Conservation (phyloP, 768 basidiomycete genomes). For the Trametes cingulata region DNA sequence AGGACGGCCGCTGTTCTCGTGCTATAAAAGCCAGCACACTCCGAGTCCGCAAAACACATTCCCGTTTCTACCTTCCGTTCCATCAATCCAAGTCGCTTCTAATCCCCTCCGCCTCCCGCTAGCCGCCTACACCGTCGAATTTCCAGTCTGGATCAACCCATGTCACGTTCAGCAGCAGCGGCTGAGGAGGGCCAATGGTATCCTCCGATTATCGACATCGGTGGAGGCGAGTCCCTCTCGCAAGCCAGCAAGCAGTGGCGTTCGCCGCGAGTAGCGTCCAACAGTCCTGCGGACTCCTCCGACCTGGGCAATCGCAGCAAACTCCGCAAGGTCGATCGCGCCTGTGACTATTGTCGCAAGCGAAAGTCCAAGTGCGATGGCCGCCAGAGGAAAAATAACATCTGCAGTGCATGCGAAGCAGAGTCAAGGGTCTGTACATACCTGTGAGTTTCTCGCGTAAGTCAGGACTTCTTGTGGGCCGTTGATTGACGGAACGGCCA, state of each 20-base stretch:
- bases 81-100: too few species aligned
- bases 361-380: constrained; percentile 1
- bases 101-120: too few species aligned
- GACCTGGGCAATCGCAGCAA: background rate
- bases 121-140: too few species aligned
- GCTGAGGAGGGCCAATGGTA: background rate
- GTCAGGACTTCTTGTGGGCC: background rate
- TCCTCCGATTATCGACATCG: background rate
- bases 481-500: background rate
- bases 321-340: background rate
- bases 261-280: background rate
- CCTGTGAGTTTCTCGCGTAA: background rate
- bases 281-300: background rate
- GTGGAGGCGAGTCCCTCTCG: background rate
- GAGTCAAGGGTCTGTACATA: background rate
- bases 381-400: background rate
- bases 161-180: too few species aligned
- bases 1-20: too few species aligned
- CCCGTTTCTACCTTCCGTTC: too few species aligned
- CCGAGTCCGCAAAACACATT: too few species aligned
- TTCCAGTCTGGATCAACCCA: too few species aligned
- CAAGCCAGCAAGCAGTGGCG: background rate
- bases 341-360: background rate
- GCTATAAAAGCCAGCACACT: too few species aligned
- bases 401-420: background rate